Evolutionary conservation across 192 early-diverging fungal species (phyloP), one percentile per base, ranked within the genome.

Genomic region (Umbelopsis sp.): DNA sequence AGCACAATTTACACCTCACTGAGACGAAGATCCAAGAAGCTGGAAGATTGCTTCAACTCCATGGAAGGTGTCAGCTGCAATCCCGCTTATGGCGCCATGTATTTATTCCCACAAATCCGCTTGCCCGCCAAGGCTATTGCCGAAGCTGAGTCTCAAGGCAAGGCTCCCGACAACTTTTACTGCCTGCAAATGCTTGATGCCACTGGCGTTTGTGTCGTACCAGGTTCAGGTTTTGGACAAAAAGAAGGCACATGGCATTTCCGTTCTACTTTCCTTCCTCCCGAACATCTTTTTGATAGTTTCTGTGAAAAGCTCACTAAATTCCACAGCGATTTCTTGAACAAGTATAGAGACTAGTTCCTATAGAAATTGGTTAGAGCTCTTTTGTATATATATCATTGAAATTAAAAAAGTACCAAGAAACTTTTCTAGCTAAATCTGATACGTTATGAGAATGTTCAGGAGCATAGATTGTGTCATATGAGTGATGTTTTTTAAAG

Each of bases 181-280:
- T 94, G 92, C 76, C 76, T 97, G 85, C 92, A 88, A 61, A 88
- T 98, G 89, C 81, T 98, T 22, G 88, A 97, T 75, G 88, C 91
- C 35, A 98, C 95, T 5, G 97, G 97, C 68, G 95, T 98, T 64
- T 98, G 95, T 78, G 92, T 97, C 21, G 94, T 98, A 16, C 91
- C 97, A 4, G 97, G 97, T 37, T 68, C 87, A 25, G 97, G 97
- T 23, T 98, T 98, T 79, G 89, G 91, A 46, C 97, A 98, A 84
- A 85, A 86, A 47, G 84, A 89, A 12, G 91, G 88, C 18, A 98
- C 94, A 4, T 95, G 86, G 84, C 97, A 98, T 80, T 97, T 98
- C 88, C 88, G 97, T 68, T 91, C 91, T 49, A 97, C 97, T 2
- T 98, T 98, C 82, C 79, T 98, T 77, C 95, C 97, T 22, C 92